These are phyloP conservation scores for Nakazawaea peltata DNA, from an alignment of 805 yeast species.

Conservation along the genomic window DNA sequence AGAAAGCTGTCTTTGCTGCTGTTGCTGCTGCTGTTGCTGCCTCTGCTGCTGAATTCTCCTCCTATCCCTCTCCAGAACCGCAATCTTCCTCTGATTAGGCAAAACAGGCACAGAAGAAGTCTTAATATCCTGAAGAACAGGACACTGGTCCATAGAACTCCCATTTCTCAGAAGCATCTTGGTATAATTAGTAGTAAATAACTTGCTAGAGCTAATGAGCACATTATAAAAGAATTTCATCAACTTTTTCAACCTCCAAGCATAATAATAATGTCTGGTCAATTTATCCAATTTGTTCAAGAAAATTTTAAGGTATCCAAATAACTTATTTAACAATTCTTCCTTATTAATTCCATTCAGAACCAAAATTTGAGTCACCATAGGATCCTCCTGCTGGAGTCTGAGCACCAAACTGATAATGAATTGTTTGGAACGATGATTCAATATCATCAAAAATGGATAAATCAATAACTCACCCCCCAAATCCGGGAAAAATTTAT, in stretches of 20 bases:
- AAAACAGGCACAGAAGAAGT: constrained; percentile 8
- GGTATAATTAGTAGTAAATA: constrained; percentile 24
- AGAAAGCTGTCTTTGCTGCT: not conserved
- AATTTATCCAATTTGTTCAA: constrained; percentile 25
- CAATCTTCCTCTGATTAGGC: constrained; percentile 9
- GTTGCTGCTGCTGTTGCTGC: not conserved
- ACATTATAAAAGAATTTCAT: constrained; percentile 30
- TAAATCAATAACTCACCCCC: constrained; percentile 39
- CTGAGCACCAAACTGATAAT: constrained; percentile 48
- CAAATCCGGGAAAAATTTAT: constrained; percentile 22
- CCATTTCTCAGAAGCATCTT: constrained; percentile 12
- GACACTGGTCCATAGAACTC: constrained; percentile 10
- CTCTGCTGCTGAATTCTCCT: no score
- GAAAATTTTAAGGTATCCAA: constrained; percentile 25
- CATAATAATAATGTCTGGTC: constrained; percentile 34
- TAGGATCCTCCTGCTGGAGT: constrained; percentile 28
- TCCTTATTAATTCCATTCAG: constrained; percentile 25
- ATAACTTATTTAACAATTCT: constrained; percentile 23
- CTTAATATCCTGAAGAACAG: constrained; percentile 12
- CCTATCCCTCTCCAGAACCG: constrained; percentile 1
- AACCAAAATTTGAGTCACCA: constrained; percentile 23
- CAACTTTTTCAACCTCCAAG: constrained; percentile 35
- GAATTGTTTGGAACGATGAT: constrained; percentile 50
- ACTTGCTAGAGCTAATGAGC: constrained; percentile 24
- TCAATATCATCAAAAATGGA: constrained; percentile 42